Percentiles rank a stretch among this genome's conserved stretches.
Conservation (phyloP, 768 basidiomycete genomes). For the Boletus rubroflammeus region DNA sequence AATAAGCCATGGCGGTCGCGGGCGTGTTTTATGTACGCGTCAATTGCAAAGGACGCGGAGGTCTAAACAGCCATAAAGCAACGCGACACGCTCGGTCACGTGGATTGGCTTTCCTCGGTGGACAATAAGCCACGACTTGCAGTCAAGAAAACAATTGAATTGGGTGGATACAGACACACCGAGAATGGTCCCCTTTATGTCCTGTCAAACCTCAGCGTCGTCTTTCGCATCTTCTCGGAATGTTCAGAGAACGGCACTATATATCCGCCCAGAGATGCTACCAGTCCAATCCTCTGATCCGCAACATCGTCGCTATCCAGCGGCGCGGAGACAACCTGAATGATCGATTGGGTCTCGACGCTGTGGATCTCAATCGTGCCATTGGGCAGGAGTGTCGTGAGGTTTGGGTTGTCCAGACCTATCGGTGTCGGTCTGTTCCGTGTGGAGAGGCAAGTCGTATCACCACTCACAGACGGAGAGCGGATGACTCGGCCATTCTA, state of each 20-base stretch:
- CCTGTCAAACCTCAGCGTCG: conserved; percentile 27
- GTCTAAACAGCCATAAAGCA: conserved; percentile 22
- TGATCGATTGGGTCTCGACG: conserved; percentile 66
- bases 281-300: conserved; percentile 30
- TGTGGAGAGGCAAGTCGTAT: background rate
- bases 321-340: conserved; percentile 63
- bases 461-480: conserved; percentile 62
- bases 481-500: conserved; percentile 83
- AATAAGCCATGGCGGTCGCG: background rate
- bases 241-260: conserved; percentile 41
- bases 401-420: conserved; percentile 82
- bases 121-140: background rate
- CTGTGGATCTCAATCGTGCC: conserved; percentile 79
- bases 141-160: conserved; percentile 8
- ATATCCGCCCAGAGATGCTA: conserved; percentile 35
- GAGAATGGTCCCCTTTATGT: conserved; percentile 3
- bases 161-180: conserved; percentile 23
- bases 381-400: conserved; percentile 75
- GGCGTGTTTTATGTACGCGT: conserved; percentile 11
- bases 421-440: background rate
- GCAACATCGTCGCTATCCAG: conserved; percentile 17
- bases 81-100: conserved; percentile 23
- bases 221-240: conserved; percentile 37
- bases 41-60: conserved; percentile 3
- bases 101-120: conserved; percentile 17